Percentiles rank a stretch among this genome's conserved stretches.
These are phyloP conservation scores for Colletotrichum plurivorum DNA, from an alignment of 2,329 filamentous ascomycete species.

Conservation along the genomic window DNA sequence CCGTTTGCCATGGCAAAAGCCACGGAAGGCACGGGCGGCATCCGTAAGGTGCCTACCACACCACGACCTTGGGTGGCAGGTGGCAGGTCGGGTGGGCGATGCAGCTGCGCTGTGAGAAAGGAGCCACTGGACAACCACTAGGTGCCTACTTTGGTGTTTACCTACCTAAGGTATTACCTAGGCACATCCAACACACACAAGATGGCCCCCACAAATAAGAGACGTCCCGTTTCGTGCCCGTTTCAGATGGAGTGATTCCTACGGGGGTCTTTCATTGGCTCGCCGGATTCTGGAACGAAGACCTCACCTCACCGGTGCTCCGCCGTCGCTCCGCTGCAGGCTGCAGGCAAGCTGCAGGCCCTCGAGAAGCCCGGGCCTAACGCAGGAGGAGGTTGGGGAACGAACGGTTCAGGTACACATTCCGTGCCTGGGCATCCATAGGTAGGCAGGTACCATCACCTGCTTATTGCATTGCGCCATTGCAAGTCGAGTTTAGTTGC, in stretches of 20 bases:
- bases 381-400: conserved; percentile 29
- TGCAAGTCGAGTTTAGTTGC: too few relatives aligned
- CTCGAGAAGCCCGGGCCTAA: neutral
- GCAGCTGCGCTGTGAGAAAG: neutral
- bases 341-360: neutral
- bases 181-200: neutral
- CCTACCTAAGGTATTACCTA: too few relatives aligned
- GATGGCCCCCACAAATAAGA: neutral
- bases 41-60: too few relatives aligned
- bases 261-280: conserved; percentile 25
- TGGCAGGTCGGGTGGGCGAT: too few relatives aligned
- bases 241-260: conserved; percentile 35
- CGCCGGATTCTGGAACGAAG: conserved; percentile 32
- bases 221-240: conserved; percentile 33
- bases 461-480: too few relatives aligned
- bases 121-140: too few relatives aligned
- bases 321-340: conserved; percentile 12
- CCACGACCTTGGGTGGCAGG: neutral
- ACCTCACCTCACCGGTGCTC: conserved; percentile 29
- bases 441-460: too few relatives aligned
- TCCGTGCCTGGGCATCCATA: too few relatives aligned
- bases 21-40: too few relatives aligned
- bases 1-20: too few relatives aligned
- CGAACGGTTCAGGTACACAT: too few relatives aligned
- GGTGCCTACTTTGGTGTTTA: too few relatives aligned